Percentiles rank a stretch among this genome's conserved stretches.
These are phyloP conservation scores for Staphylotrichum tortipilum DNA, from an alignment of 495 filamentous ascomycete genomes.

Conservation along the genomic window DNA sequence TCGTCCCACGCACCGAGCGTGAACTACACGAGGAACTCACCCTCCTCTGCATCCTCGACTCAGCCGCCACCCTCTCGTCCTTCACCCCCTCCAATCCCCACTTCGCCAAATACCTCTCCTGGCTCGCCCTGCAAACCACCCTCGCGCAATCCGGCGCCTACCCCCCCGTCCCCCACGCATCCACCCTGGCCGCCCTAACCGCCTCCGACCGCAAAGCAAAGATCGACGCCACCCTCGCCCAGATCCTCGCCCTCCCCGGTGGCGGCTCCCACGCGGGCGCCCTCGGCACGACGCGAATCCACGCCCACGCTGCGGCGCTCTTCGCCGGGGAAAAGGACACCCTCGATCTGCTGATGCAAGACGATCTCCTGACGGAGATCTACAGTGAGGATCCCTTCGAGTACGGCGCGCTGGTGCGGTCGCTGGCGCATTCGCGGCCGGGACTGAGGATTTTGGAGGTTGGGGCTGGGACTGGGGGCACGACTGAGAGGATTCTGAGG, in stretches of 20 bases:
- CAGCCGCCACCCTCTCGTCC: slow-evolving; percentile 9
- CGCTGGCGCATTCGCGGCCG: slow-evolving; percentile 18
- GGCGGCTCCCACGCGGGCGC: slow-evolving; percentile 7
- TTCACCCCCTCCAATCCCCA: slow-evolving; percentile 20
- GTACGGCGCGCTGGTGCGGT: slow-evolving; percentile 16
- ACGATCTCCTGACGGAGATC: slow-evolving; percentile 22
- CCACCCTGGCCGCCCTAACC: background rate
- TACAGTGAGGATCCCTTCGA: slow-evolving; percentile 25
- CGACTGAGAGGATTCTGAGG: slow-evolving; percentile 28
- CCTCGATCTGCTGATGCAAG: slow-evolving; percentile 27
- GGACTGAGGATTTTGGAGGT: slow-evolving; percentile 41
- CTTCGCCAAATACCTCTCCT: slow-evolving; percentile 23
- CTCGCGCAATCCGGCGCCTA: slow-evolving; percentile 9
- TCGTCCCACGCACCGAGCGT: slow-evolving; percentile 5
- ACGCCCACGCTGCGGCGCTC: slow-evolving; percentile 18
- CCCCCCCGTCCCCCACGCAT: slow-evolving; percentile 14
- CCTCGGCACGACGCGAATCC: slow-evolving; percentile 19
- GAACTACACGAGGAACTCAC: slow-evolving; percentile 19
- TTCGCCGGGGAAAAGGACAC: slow-evolving; percentile 24
- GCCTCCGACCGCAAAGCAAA: background rate
- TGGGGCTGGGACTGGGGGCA: slow-evolving; percentile 46
- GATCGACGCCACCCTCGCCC: slow-evolving; percentile 12
- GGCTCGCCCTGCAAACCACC: slow-evolving; percentile 21
- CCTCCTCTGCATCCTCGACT: slow-evolving; percentile 26
- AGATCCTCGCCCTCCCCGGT: slow-evolving; percentile 9